Base-by-base conservation (phyloP, 2,329 filamentous ascomycete species). In the Alternaria postmessia region DNA sequence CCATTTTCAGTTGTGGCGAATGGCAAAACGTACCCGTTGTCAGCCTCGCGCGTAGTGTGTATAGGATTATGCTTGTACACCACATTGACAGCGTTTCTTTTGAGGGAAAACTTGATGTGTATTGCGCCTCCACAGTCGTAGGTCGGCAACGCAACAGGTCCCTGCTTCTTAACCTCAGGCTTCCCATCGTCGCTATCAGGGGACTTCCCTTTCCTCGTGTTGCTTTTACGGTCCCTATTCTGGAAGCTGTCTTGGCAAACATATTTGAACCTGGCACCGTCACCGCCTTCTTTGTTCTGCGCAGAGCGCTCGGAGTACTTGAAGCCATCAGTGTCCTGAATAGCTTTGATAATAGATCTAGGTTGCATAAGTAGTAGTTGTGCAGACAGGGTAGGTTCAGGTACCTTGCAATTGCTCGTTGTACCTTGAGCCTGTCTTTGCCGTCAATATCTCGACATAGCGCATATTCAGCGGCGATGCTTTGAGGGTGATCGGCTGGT, bases 51-150 rank as follows among this genome's bases (percentile, higher is more conserved):
- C 14, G 39, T 39, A 49, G 61, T 26, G 55, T 78, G 75, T 26
- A 78, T 73, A 5, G 72, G 74, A 38, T 76, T 77, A 52, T 78
- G 75, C 48, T 73, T 75, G 52, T 79, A 79, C 22, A 78, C 68
- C 1, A 78, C 71, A 46, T 77, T 73, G 32, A 78, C 65, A 6
- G 73, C 73, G 30, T 75, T 69, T 46, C 74, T 64, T 57, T 76
- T 74, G 36, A 67, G 72, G 2, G 75, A 78, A 51, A 78, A 78
- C 34, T 73, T 78, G 52, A 78, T 61, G 30, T 73, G 67, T 20
- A 78, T 68, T 7, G 75, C 73, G 34, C 76, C 75, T 18, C 72
- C 69, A 41, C 76, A 78, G 53, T 76, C 72, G 49, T 74, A 76
- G 0, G 68, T 74, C 4, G 73, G 67, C 28, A 69, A 47, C 7